Percentiles rank a stretch among this genome's conserved stretches.
Evolutionary conservation across 805 yeast species (phyloP).

Genomic region (Candida nanaspora): DNA sequence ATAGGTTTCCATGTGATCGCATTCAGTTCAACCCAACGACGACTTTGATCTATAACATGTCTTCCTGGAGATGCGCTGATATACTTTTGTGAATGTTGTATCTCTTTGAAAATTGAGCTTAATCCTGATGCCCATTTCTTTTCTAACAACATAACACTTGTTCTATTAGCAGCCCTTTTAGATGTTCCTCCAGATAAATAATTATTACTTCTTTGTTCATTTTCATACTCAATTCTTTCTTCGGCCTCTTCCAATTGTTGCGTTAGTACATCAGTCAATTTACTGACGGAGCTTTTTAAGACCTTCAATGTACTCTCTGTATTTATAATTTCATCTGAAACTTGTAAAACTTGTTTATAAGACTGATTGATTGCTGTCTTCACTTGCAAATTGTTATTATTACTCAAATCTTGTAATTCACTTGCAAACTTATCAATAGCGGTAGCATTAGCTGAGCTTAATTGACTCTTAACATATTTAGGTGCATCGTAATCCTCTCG

Average conservation of each 20-base stretch:
- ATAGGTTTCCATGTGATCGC: slow-evolving; percentile 78
- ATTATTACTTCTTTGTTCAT: not conserved
- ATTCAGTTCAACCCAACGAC: slow-evolving; percentile 82
- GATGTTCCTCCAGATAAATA: not conserved
- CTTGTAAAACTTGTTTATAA: slow-evolving; percentile 50
- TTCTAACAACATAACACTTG: slow-evolving; percentile 65
- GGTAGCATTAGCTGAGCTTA: slow-evolving; percentile 60
- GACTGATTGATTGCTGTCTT: slow-evolving; percentile 55
- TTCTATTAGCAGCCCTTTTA: slow-evolving; percentile 45
- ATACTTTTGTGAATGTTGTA: slow-evolving; percentile 84
- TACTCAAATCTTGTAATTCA: slow-evolving; percentile 40
- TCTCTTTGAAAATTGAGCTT: slow-evolving; percentile 64
- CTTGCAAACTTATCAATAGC: slow-evolving; percentile 67
- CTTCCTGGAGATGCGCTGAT: slow-evolving; percentile 72
- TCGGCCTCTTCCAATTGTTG: slow-evolving; percentile 28
- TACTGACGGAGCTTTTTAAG: slow-evolving; percentile 53
- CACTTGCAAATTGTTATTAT: slow-evolving; percentile 47
- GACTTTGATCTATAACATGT: slow-evolving; percentile 72
- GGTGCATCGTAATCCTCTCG: slow-evolving; percentile 37
- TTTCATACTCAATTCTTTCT: slow-evolving; percentile 4
- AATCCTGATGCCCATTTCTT: slow-evolving; percentile 77
- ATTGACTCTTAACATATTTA: slow-evolving; percentile 37
- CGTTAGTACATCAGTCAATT: slow-evolving; percentile 50
- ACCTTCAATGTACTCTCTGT: slow-evolving; percentile 59
- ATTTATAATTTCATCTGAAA: slow-evolving; percentile 52